Conservation (phyloP, 1,139 yeast species). For the Lizanozyma gosingica region DNA sequence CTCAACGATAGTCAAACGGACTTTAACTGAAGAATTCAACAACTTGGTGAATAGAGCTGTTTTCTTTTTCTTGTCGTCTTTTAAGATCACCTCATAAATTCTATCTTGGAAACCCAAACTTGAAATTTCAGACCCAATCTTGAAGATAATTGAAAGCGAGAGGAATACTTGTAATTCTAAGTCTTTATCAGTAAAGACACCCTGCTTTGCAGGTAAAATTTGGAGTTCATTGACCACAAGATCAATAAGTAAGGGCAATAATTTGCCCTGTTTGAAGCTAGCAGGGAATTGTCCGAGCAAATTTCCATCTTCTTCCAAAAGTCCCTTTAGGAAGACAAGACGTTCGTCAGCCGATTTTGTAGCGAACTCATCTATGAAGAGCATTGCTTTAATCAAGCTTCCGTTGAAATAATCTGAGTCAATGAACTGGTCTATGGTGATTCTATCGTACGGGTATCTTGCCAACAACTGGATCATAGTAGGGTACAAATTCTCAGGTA, state of each 20-base stretch:
- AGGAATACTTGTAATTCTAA: slow-evolving; percentile 37
- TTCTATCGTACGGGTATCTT: slow-evolving; percentile 34
- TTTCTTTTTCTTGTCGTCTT: slow-evolving; percentile 22
- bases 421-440: slow-evolving; percentile 43
- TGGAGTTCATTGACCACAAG: slow-evolving; percentile 27
- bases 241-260: slow-evolving; percentile 60
- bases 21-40: slow-evolving; percentile 24
- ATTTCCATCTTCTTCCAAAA: slow-evolving; percentile 27
- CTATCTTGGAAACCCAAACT: slow-evolving; percentile 71
- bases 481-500: slow-evolving; percentile 27
- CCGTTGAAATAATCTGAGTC: slow-evolving; percentile 62
- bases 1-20: slow-evolving; percentile 40
- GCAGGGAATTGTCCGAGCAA: slow-evolving; percentile 65
- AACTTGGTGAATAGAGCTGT: slow-evolving; percentile 38
- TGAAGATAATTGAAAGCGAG: slow-evolving; percentile 49
- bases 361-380: slow-evolving; percentile 76
- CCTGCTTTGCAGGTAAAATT: slow-evolving; percentile 13
- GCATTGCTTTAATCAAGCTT: slow-evolving; percentile 72
- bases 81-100: slow-evolving; percentile 33
- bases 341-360: slow-evolving; percentile 67
- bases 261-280: slow-evolving; percentile 58
- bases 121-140: slow-evolving; percentile 62
- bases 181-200: slow-evolving; percentile 10
- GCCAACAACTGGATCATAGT: slow-evolving; percentile 17
- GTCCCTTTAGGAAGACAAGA: slow-evolving; percentile 57